These are phyloP conservation scores for Colletotrichum spinosum DNA, from an alignment of 2,329 filamentous ascomycete genomes.

Conservation along the genomic window DNA sequence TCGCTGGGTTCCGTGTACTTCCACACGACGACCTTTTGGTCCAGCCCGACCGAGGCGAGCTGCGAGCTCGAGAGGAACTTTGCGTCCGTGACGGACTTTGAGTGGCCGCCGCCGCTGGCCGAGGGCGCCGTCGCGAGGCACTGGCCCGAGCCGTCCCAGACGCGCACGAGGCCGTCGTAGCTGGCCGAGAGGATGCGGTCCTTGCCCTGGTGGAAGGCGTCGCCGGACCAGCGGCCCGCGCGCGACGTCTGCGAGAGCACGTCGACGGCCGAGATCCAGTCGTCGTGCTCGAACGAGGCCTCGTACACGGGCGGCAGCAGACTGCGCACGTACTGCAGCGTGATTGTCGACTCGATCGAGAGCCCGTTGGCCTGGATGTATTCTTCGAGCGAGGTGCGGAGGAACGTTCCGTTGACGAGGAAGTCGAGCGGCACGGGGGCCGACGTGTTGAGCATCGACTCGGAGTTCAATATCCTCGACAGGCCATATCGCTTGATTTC, in stretches of 20 bases:
- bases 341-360: slow-evolving; percentile 87
- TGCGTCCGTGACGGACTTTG: slow-evolving; percentile 81
- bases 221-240: slow-evolving; percentile 67
- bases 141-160: slow-evolving; percentile 93
- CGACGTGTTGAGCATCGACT: slow-evolving; percentile 75
- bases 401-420: slow-evolving; percentile 91
- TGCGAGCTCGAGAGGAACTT: slow-evolving; percentile 84
- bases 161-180: slow-evolving; percentile 87
- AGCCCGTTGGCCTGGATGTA: slow-evolving; percentile 89
- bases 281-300: slow-evolving; percentile 94
- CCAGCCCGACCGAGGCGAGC: slow-evolving; percentile 85
- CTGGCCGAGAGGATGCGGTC: slow-evolving; percentile 89
- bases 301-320: slow-evolving; percentile 90
- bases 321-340: slow-evolving; percentile 92
- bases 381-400: slow-evolving; percentile 89
- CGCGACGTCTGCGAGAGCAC: slow-evolving; percentile 77
- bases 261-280: slow-evolving; percentile 93
- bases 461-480: slow-evolving; percentile 77
- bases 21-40: slow-evolving; percentile 90
- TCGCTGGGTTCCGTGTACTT: slow-evolving; percentile 79
- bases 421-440: slow-evolving; percentile 89
- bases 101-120: slow-evolving; percentile 77
- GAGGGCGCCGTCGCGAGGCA: slow-evolving; percentile 81
- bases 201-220: slow-evolving; percentile 63
- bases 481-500: slow-evolving; percentile 78